These are phyloP conservation scores for Stylonectria norvegica DNA, from an alignment of 2,329 filamentous ascomycete genomes.

Conservation along the genomic window DNA sequence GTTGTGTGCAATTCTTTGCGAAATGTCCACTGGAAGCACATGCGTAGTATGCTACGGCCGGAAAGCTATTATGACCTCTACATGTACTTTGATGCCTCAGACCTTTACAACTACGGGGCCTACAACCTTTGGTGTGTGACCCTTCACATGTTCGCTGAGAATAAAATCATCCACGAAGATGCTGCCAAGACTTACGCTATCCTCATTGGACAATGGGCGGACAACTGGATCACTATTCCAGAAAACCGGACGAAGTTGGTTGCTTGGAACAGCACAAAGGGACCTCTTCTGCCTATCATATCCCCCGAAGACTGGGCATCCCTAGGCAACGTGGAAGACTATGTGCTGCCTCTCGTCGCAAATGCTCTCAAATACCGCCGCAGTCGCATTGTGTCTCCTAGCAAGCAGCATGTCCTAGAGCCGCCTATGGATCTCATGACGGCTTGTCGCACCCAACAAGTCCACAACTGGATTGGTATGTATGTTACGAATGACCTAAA, in stretches of 20 bases:
- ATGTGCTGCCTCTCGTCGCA: slow-evolving; percentile 28
- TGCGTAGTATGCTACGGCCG: slow-evolving; percentile 33
- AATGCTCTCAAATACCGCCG: slow-evolving; percentile 34
- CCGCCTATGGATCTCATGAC: slow-evolving; percentile 26
- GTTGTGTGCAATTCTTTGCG: slow-evolving; percentile 38
- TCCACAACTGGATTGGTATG: slow-evolving; percentile 40
- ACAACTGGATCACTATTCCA: slow-evolving; percentile 32
- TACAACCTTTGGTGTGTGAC: slow-evolving; percentile 49
- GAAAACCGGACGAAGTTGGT: slow-evolving; percentile 32
- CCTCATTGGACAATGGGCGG: slow-evolving; percentile 35
- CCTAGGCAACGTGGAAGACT: slow-evolving; percentile 30
- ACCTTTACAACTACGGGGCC: slow-evolving; percentile 46
- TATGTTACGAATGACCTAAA: too few species aligned
- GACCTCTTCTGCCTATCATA: slow-evolving; percentile 29
- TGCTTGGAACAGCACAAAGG: slow-evolving; percentile 26
- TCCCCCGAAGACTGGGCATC: slow-evolving; percentile 24
- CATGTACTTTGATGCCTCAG: slow-evolving; percentile 45
- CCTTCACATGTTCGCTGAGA: slow-evolving; percentile 40
- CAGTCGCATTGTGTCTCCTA: slow-evolving; percentile 21
- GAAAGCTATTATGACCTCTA: slow-evolving; percentile 41
- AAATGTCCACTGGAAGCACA: slow-evolving; percentile 32
- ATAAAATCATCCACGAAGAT: slow-evolving; percentile 31
- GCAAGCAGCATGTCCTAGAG: slow-evolving; percentile 3
- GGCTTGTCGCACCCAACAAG: slow-evolving; percentile 22
- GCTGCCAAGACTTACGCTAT: slow-evolving; percentile 22